These are phyloP conservation scores for Rhizoclosmatium sp. DNA, from an alignment of 192 early-diverging fungal genomes.

Conservation along the genomic window DNA sequence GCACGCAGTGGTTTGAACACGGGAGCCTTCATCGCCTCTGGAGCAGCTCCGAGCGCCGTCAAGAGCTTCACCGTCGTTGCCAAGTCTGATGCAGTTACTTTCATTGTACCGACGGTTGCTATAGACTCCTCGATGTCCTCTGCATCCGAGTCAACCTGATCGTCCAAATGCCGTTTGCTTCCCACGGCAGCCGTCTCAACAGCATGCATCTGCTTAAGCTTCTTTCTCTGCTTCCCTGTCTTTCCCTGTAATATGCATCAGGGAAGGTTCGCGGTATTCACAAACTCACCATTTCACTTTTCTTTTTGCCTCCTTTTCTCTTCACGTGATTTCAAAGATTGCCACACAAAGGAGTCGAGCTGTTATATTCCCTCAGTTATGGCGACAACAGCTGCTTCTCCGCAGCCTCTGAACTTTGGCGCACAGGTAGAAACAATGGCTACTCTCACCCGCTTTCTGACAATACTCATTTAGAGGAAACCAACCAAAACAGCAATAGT, in stretches of 20 bases:
- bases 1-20: constrained; percentile 61
- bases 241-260: constrained; percentile 51
- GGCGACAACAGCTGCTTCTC: not conserved
- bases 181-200: not conserved
- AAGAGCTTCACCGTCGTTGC: constrained; percentile 59
- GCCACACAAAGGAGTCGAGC: no score
- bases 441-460: not conserved
- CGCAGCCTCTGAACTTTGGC: not conserved
- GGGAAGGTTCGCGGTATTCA: not conserved
- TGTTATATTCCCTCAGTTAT: not conserved
- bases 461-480: not conserved
- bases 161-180: not conserved
- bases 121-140: not conserved
- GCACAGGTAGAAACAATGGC: not conserved
- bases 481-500: not conserved
- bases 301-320: not conserved
- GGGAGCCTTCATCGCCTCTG: constrained; percentile 57
- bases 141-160: not conserved
- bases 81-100: constrained; percentile 54
- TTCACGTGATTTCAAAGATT: not conserved
- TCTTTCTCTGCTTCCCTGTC: constrained; percentile 62
- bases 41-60: constrained; percentile 49
- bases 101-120: constrained; percentile 7
- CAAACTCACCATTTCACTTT: not conserved
- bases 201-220: constrained; percentile 49